Percentiles rank a stretch among this genome's conserved stretches.
Conservation (phyloP, 208 protist species). For the Tritrichomonas musculus region DNA sequence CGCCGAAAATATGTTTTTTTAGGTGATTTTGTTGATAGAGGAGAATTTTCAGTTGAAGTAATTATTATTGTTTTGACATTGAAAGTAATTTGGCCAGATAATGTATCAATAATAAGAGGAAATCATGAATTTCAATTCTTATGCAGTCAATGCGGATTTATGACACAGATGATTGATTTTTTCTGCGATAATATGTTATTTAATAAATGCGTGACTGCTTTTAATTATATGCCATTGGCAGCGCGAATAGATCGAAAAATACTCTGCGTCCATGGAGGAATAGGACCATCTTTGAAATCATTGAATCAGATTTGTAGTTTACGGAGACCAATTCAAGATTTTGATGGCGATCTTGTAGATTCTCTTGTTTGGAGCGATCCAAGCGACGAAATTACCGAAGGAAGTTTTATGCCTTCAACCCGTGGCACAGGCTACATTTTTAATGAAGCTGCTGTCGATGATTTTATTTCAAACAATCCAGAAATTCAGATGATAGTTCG, state of each 20-base stretch:
- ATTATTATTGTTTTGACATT: constrained; percentile 14
- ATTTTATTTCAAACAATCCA: not conserved
- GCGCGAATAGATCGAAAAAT: not conserved
- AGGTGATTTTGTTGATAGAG: constrained; percentile 37
- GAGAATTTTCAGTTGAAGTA: not conserved
- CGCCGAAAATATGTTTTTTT: constrained; percentile 13
- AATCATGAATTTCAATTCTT: constrained; percentile 29
- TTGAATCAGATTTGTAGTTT: not conserved
- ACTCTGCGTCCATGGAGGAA: not conserved
- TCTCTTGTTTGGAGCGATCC: not conserved
- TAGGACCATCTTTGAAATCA: not conserved
- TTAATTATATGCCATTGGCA: not conserved
- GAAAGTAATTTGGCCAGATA: constrained; percentile 26
- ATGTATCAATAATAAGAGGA: constrained; percentile 31
- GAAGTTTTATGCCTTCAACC: not conserved
- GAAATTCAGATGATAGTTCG: not conserved
- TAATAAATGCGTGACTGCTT: not conserved
- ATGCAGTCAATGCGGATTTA: not conserved
- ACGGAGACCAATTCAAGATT: not conserved
- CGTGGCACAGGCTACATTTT: not conserved
- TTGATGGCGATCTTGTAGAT: not conserved
- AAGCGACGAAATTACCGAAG: not conserved
- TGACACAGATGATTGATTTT: not conserved
- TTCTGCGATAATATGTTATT: not conserved
- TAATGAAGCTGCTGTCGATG: not conserved